A percentile compares a stretch with the other conserved stretches of the same genome.
Evolutionary conservation across 345 rosid genomes (phyloP).

Genomic region (Viola odorata): DNA sequence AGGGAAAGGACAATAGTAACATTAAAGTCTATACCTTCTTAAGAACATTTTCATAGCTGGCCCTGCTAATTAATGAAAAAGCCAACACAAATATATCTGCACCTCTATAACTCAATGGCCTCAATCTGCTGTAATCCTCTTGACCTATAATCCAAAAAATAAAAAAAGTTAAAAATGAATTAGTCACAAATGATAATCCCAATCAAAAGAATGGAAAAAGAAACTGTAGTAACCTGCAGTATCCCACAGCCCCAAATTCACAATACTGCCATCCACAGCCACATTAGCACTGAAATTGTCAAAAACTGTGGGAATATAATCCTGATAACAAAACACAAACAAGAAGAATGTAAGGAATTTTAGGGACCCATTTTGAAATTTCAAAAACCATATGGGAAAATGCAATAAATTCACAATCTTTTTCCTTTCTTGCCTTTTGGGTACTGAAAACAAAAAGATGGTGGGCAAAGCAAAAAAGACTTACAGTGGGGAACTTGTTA

Average conservation of each 20-base stretch:
- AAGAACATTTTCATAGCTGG: conserved; percentile 92
- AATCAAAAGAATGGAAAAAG: background rate
- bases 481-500: conserved; percentile 97
- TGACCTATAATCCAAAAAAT: conserved; percentile 53
- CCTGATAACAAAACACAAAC: conserved; percentile 41
- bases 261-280: conserved; percentile 84
- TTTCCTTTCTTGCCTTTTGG: background rate
- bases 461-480: conserved; percentile 14
- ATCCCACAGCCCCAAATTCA: conserved; percentile 97
- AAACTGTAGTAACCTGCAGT: conserved; percentile 69
- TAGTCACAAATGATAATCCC: background rate
- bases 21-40: conserved; percentile 62
- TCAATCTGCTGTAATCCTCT: conserved; percentile 95
- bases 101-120: conserved; percentile 97
- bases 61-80: conserved; percentile 86
- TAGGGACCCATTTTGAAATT: background rate
- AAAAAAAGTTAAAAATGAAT: background rate
- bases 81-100: conserved; percentile 92
- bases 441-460: background rate
- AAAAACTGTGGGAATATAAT: conserved; percentile 93
- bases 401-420: background rate
- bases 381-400: background rate
- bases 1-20: conserved; percentile 1
- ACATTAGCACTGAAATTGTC: conserved; percentile 99
- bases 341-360: background rate